Evolutionary conservation across 257 asterid genomes (phyloP).

Genomic region (Catharanthus roseus): DNA sequence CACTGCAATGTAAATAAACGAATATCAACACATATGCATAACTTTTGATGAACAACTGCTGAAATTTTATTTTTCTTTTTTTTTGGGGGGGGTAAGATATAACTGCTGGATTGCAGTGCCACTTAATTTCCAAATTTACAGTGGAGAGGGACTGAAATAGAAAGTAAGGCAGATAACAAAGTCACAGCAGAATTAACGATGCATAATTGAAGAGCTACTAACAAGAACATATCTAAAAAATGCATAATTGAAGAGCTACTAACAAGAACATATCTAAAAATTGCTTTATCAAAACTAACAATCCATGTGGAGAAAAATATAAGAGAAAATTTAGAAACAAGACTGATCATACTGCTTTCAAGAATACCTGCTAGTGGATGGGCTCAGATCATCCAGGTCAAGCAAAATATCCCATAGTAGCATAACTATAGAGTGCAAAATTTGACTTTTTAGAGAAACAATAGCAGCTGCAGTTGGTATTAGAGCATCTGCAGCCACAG

Average conservation of each 20-base stretch:
- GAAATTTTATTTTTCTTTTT: too few relatives aligned
- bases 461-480: constrained; percentile 84
- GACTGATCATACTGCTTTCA: neutral
- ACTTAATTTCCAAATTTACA: neutral
- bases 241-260: neutral
- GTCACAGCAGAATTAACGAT: neutral
- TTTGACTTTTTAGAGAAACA: constrained; percentile 66
- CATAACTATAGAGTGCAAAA: constrained; percentile 82
- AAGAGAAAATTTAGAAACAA: neutral
- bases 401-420: constrained; percentile 98
- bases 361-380: constrained; percentile 94
- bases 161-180: neutral
- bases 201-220: neutral
- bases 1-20: constrained; percentile 59
- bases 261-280: neutral
- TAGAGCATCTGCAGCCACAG: constrained; percentile 97
- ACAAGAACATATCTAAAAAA: neutral
- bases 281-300: neutral
- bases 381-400: constrained; percentile 97
- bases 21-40: neutral
- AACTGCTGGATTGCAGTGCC: neutral
- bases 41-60: neutral
- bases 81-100: too few relatives aligned
- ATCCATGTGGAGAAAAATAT: neutral
- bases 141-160: neutral